Conservation (phyloP, 2,329 filamentous ascomycete genomes). For the Juglanconis sp. region DNA sequence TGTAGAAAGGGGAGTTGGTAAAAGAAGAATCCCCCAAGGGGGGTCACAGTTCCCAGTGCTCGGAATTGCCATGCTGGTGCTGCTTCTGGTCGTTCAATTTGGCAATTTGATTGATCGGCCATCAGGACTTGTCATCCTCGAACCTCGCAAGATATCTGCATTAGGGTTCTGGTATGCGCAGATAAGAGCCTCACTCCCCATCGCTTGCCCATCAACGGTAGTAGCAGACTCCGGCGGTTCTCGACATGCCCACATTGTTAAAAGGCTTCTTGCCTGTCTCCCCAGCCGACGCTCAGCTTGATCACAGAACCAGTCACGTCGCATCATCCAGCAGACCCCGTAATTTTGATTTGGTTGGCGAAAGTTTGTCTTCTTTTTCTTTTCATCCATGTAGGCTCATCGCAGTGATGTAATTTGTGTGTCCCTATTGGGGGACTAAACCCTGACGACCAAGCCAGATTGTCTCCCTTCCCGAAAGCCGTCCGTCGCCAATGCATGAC, state of each 20-base stretch:
- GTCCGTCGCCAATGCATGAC: slow-evolving; percentile 20
- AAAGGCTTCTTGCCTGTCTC: neutral
- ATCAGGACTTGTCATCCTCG: neutral
- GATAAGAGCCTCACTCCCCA: neutral
- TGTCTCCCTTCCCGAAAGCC: slow-evolving; percentile 13
- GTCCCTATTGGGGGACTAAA: slow-evolving; percentile 16
- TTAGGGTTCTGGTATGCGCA: neutral
- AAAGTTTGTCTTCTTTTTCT: slow-evolving; percentile 7
- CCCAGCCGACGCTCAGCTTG: neutral
- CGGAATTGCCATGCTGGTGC: neutral
- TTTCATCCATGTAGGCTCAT: slow-evolving; percentile 17
- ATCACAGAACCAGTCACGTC: slow-evolving; percentile 11
- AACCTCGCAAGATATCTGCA: neutral
- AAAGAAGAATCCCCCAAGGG: too few species aligned
- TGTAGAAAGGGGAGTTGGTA: too few species aligned
- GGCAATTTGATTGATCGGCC: slow-evolving; percentile 1
- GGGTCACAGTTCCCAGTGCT: too few species aligned
- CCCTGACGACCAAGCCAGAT: slow-evolving; percentile 18
- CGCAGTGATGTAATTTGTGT: slow-evolving; percentile 15
- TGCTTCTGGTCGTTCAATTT: neutral
- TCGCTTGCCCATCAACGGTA: neutral
- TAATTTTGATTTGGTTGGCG: slow-evolving; percentile 1
- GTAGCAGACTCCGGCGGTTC: neutral
- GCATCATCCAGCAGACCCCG: slow-evolving; percentile 8
- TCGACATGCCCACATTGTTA: neutral